These are phyloP conservation scores for Xerocomus potaroensis DNA, from an alignment of 768 basidiomycete genomes.

Conservation along the genomic window DNA sequence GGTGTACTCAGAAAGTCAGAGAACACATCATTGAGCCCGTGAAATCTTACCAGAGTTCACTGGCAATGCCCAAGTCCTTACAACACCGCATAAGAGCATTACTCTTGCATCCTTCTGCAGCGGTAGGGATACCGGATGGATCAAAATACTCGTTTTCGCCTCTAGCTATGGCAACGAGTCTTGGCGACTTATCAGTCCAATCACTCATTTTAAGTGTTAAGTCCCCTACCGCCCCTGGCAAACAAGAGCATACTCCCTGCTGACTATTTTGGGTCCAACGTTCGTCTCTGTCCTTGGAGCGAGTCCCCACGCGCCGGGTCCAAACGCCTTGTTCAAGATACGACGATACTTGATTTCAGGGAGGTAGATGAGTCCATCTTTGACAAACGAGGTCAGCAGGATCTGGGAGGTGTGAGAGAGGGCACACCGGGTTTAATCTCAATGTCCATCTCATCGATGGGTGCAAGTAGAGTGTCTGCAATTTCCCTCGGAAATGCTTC, in stretches of 20 bases:
- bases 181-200: conserved; percentile 25
- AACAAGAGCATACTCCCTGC: conserved; percentile 90
- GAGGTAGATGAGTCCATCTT: conserved; percentile 91
- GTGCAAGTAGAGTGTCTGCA: conserved; percentile 66
- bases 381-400: background rate
- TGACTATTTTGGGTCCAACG: conserved; percentile 82
- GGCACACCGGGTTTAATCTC: conserved; percentile 89
- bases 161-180: conserved; percentile 84
- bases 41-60: conserved; percentile 79
- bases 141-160: conserved; percentile 98
- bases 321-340: conserved; percentile 88
- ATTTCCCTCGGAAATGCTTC: conserved; percentile 76
- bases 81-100: conserved; percentile 98
- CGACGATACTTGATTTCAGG: conserved; percentile 97
- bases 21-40: background rate
- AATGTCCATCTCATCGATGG: conserved; percentile 72
- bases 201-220: background rate
- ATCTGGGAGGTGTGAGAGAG: background rate
- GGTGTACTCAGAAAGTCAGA: background rate
- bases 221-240: conserved; percentile 77
- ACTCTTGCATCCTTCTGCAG: conserved; percentile 92
- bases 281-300: conserved; percentile 92
- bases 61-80: conserved; percentile 94
- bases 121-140: conserved; percentile 84
- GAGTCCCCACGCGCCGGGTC: conserved; percentile 95